Conservation (phyloP, 148 eudicot genomes). For the Persicaria maculosa region DNA sequence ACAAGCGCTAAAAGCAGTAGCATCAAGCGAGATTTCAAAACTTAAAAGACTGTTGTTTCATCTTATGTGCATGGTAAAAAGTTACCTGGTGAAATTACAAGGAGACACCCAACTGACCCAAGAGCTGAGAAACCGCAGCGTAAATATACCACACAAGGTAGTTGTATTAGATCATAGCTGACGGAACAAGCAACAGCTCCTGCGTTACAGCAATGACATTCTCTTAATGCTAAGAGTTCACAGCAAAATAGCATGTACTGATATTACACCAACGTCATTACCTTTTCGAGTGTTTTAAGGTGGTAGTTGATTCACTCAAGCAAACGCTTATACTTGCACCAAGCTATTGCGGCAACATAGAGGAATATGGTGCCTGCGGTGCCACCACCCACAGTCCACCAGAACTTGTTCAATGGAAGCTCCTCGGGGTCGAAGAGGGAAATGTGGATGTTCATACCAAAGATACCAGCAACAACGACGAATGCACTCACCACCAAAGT, state of each 20-base stretch:
- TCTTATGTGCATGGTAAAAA: neutral
- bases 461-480: slow-evolving; percentile 81
- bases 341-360: slow-evolving; percentile 73
- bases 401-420: slow-evolving; percentile 50
- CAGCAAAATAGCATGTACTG: neutral
- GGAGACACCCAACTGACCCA: neutral
- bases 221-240: neutral
- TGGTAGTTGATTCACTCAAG: slow-evolving; percentile 40
- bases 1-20: neutral
- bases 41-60: neutral
- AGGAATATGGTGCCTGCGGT: slow-evolving; percentile 54
- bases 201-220: neutral
- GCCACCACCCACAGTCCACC: slow-evolving; percentile 88
- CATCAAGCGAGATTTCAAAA: neutral
- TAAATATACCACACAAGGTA: neutral
- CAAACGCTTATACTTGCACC: slow-evolving; percentile 84
- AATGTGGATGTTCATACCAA: slow-evolving; percentile 81
- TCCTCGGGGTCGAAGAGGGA: slow-evolving; percentile 36
- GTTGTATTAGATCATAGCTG: neutral
- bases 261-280: neutral
- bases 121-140: neutral
- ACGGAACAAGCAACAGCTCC: neutral
- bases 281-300: neutral
- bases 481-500: slow-evolving; percentile 82
- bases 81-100: slow-evolving; percentile 4